Percentiles rank a stretch among this genome's conserved stretches.
Evolutionary conservation across 345 rosid genomes (phyloP).

Genomic region (Melaleuca alternifolia): DNA sequence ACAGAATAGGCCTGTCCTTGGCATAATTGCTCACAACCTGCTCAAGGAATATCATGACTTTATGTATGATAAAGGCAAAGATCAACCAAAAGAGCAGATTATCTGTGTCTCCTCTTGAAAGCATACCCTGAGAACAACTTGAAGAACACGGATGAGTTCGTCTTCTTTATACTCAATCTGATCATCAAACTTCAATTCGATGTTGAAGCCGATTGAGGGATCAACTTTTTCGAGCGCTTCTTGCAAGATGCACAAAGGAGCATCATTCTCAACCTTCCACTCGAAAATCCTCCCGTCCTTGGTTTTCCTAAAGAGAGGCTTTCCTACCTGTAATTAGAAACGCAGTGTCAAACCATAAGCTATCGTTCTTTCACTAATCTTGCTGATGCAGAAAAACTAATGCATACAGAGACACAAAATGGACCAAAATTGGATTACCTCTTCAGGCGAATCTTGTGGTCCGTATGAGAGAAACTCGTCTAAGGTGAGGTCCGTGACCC

Average conservation of each 20-base stretch:
- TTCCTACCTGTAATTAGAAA: conserved; percentile 16
- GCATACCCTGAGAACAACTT: conserved; percentile 35
- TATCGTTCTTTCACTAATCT: neutral
- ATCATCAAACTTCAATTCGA: conserved; percentile 88
- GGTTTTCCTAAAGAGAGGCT: conserved; percentile 51
- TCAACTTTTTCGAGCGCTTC: conserved; percentile 66
- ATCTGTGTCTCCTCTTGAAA: neutral
- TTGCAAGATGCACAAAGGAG: conserved; percentile 59
- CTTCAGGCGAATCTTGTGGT: conserved; percentile 39
- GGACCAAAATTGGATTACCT: neutral
- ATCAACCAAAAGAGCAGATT: neutral
- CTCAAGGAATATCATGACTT: neutral
- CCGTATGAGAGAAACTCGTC: conserved; percentile 71
- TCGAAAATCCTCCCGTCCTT: conserved; percentile 62
- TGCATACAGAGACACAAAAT: neutral
- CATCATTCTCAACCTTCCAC: conserved; percentile 72
- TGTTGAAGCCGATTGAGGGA: conserved; percentile 60
- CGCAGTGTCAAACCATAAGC: neutral
- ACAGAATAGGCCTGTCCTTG: conserved; percentile 57
- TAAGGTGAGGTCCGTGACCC: conserved; percentile 56
- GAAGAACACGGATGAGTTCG: conserved; percentile 41
- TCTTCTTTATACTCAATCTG: conserved; percentile 44
- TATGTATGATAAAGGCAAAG: neutral
- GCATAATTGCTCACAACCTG: conserved; percentile 46
- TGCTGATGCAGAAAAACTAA: neutral